These are phyloP conservation scores for Phytophthora lateralis DNA, from an alignment of 352 stramenopile species.

Conservation along the genomic window DNA sequence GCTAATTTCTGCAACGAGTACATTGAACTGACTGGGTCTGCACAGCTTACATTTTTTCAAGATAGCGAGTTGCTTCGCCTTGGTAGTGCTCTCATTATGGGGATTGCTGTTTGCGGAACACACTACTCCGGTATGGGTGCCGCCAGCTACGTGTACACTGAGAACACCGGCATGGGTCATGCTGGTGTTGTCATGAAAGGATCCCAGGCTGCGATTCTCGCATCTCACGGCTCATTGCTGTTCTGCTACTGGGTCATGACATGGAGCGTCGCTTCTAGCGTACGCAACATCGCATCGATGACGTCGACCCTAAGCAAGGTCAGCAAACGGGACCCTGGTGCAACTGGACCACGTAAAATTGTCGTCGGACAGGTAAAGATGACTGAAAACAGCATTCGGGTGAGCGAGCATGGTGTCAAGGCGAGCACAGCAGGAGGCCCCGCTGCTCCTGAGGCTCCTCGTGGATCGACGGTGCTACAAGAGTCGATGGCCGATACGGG, in stretches of 20 bases:
- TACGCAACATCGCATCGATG: slow-evolving; percentile 35
- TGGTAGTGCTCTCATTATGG: slow-evolving; percentile 64
- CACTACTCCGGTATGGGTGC: slow-evolving; percentile 64
- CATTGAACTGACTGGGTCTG: neutral
- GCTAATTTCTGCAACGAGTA: neutral
- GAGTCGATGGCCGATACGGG: slow-evolving; percentile 16
- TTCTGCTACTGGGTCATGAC: slow-evolving; percentile 68
- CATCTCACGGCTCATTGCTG: slow-evolving; percentile 54
- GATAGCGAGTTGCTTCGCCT: slow-evolving; percentile 53
- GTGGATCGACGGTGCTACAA: neutral
- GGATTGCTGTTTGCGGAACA: slow-evolving; percentile 64
- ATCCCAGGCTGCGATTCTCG: slow-evolving; percentile 31
- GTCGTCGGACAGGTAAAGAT: slow-evolving; percentile 24
- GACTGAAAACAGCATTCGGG: slow-evolving; percentile 3
- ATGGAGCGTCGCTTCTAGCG: slow-evolving; percentile 33
- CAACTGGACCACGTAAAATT: slow-evolving; percentile 10
- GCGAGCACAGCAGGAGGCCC: neutral
- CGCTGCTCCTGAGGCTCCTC: neutral
- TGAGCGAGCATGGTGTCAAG: slow-evolving; percentile 12
- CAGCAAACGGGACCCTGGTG: slow-evolving; percentile 21
- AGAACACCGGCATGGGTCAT: slow-evolving; percentile 24
- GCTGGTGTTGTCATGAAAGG: slow-evolving; percentile 45
- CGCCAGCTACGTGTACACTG: slow-evolving; percentile 43
- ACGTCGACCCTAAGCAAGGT: slow-evolving; percentile 23
- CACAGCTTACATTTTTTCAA: slow-evolving; percentile 68